Base-by-base conservation (phyloP, 106 monocot genomes). In the Posidonia australis region DNA sequence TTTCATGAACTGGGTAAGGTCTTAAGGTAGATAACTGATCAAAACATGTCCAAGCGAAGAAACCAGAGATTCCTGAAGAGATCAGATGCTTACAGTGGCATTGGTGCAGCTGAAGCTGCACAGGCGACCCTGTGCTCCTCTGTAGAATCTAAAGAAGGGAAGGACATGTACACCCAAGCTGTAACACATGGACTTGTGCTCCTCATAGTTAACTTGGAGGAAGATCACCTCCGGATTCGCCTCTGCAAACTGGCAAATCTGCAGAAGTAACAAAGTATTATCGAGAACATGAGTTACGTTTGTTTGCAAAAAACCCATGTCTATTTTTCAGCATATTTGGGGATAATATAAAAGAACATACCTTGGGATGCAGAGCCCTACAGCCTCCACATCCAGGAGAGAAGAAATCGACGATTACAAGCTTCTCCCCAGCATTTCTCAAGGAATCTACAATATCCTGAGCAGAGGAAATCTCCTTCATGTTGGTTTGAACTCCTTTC, bases 61-160 rank as follows among this genome's bases (percentile, higher is more conserved):
- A 12, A 51, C 13, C 46, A 19, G 14, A 18, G 1, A 45, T 53
- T 36, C 36, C 36, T 2, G 36, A 36, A 36, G 36, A 36, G 19
- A 10, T 22, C 3, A 17, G 18, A 41, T 24, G 27, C 89, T 80
- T 77, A 90, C 94, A 42, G 89, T 94, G 53, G 86, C 89, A 79
- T 73, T 82, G 10, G 93, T 94, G 82, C 93, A 94, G 74, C 93
- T 94, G 84, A 94, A 94, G 77, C 94, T 89, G 59, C 86, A 84
- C 20, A 94, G 79, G 24, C 86, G 82, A 22, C 90, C 94, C 0
- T 96, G 80, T 3, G 90, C 80, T 77, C 94, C 94, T 24, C 94
- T 86, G 57, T 89, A 96, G 67, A 96, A 90, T 54, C 90, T 84
- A 47, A 96, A 96, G 78, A 96, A 96, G 42, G 94, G 90, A 21